Conservation (phyloP, 164 flowering plant genomes). For the Stephania japonica region DNA sequence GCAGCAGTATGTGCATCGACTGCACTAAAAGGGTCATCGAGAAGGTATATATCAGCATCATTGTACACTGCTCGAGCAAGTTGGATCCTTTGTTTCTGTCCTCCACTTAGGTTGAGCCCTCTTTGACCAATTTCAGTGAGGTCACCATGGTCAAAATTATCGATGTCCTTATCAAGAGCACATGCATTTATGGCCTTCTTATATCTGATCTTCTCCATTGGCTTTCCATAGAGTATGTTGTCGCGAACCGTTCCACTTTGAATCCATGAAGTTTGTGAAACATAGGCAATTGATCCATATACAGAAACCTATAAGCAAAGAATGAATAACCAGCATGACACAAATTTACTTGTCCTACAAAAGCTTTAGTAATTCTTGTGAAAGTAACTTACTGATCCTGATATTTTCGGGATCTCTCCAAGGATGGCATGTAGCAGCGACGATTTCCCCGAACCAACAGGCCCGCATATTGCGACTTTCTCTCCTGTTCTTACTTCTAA, state of each 20-base stretch:
- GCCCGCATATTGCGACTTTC: constrained; percentile 79
- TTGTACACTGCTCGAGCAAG: constrained; percentile 2
- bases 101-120: constrained; percentile 93
- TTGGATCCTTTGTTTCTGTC: constrained; percentile 92
- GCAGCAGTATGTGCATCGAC: not conserved
- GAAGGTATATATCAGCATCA: constrained; percentile 1
- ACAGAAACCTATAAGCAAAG: constrained; percentile 45
- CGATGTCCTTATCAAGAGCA: constrained; percentile 75
- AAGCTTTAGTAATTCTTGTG: not conserved
- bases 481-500: constrained; percentile 39
- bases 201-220: constrained; percentile 56
- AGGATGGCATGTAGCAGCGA: constrained; percentile 67
- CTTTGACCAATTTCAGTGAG: constrained; percentile 91
- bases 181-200: constrained; percentile 55
- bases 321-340: not conserved
- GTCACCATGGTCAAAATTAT: constrained; percentile 64
- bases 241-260: constrained; percentile 86
- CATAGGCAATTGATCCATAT: constrained; percentile 67
- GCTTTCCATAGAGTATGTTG: constrained; percentile 70
- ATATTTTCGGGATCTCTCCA: constrained; percentile 69
- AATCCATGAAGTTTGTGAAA: constrained; percentile 84
- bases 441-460: constrained; percentile 92
- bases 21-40: not conserved
- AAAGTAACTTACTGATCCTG: constrained; percentile 62
- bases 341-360: not conserved